These are phyloP conservation scores for Cladosporium sp. DNA, from an alignment of 2,329 filamentous ascomycete genomes.

Conservation along the genomic window DNA sequence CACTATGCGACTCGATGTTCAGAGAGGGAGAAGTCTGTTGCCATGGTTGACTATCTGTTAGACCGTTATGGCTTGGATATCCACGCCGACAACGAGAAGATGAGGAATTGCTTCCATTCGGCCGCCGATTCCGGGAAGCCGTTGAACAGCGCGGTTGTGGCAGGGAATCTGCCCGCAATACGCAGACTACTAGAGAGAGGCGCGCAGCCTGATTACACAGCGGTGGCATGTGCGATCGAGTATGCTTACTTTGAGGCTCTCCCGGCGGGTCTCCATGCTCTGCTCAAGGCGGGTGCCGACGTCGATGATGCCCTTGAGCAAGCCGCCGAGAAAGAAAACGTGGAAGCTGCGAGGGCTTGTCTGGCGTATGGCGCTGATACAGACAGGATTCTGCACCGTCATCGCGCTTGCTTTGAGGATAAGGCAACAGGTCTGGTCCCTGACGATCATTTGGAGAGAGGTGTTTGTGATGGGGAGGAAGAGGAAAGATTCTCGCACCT, in stretches of 20 bases:
- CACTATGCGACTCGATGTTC: slow-evolving; percentile 10
- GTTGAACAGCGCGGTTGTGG: slow-evolving; percentile 9
- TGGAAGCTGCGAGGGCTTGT: slow-evolving; percentile 7
- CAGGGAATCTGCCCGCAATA: slow-evolving; percentile 10
- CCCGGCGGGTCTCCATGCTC: slow-evolving; percentile 3
- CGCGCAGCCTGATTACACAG: neutral
- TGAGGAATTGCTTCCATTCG: slow-evolving; percentile 1
- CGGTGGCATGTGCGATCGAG: neutral
- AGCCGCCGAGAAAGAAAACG: neutral
- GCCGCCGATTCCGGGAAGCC: slow-evolving; percentile 10
- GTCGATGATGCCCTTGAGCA: neutral
- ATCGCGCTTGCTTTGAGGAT: too few species aligned
- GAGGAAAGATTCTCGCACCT: too few species aligned
- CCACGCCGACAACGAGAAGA: slow-evolving; percentile 9
- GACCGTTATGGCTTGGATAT: slow-evolving; percentile 14
- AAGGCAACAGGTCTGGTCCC: too few species aligned
- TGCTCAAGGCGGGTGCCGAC: slow-evolving; percentile 12
- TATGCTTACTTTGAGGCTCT: neutral
- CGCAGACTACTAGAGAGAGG: slow-evolving; percentile 11
- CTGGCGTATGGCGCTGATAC: slow-evolving; percentile 6
- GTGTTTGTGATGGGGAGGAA: too few species aligned
- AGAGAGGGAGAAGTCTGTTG: slow-evolving; percentile 3
- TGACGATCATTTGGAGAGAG: too few species aligned
- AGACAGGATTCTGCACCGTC: too few species aligned
- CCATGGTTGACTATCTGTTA: slow-evolving; percentile 13